Base-by-base conservation (phyloP, 495 filamentous ascomycete species). In the Penicillium macrosclerotiorum region DNA sequence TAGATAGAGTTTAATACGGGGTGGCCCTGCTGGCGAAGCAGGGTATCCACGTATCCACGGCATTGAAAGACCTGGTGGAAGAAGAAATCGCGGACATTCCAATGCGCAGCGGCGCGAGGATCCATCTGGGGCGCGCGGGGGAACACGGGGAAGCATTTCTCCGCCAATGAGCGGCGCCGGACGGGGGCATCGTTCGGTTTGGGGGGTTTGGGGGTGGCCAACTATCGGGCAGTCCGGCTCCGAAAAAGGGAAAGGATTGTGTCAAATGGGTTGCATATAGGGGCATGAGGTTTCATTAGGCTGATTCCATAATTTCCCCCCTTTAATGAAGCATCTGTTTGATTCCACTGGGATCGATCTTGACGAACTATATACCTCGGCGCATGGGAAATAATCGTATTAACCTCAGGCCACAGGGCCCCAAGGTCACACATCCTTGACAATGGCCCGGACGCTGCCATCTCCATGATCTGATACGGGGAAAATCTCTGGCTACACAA, bases 121-220 rank as follows among this genome's bases (percentile, higher is more conserved):
- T 51, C 37, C 47, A 45, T 46, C 44, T 31, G 40, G 35, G 34
- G 37, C 37, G 49, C 52, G 55, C 56, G 59, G 56, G 51, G 59
- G 43, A 52, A 48, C 25, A 36, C 59, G 55, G 59, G 37, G 42
- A 43, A 47, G 38, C 25, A 48, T 67, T 71, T 59, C 56, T 71
- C 68, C 68, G 62, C 68, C 68, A 71, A 71, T 71, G 52, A 66
- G 13, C 17, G 19, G 0, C 2, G 16, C 16, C 14, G 22, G 23
- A 14, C 9, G 7, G 29, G 8, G 9, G 31, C 7, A 20, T 37
- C 13, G 34, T 12, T 18, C 5, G 14, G 18, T 17, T 30, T 30
- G 22, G 9, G 27, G 3, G 5, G 8, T 24, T 4, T 30, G 23
- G 19, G n/a, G n/a, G n/a, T n/a, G n/a, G n/a, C n/a, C n/a, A n/a